Percentiles rank a stretch among this genome's conserved stretches.
Evolutionary conservation across 2,329 filamentous ascomycete genomes (phyloP).

Genomic region (Phialophora tarda): DNA sequence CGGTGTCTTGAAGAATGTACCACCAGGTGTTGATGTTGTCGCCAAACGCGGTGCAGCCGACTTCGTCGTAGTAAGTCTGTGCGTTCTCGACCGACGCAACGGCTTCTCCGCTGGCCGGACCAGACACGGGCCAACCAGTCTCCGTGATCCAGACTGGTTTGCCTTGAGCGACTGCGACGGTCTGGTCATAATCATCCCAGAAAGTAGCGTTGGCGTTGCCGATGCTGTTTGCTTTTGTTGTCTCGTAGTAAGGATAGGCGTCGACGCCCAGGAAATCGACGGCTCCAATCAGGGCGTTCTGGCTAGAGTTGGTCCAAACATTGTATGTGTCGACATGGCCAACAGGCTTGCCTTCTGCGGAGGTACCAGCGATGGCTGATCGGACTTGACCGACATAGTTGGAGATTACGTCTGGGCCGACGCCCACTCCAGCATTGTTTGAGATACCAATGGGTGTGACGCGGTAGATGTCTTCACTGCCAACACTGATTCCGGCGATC

Average conservation of each 20-base stretch:
- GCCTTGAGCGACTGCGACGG: conserved; percentile 62
- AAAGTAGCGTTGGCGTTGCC: conserved; percentile 70
- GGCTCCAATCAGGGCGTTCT: conserved; percentile 64
- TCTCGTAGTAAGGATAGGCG: conserved; percentile 80
- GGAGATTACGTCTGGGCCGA: conserved; percentile 66
- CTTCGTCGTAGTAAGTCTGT: conserved; percentile 66
- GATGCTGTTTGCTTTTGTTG: conserved; percentile 60
- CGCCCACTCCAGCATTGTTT: conserved; percentile 67
- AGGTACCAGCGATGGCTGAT: conserved; percentile 66
- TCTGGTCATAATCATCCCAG: conserved; percentile 67
- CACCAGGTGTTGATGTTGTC: conserved; percentile 50
- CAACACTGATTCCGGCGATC: conserved; percentile 82
- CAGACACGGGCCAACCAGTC: conserved; percentile 68
- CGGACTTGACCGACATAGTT: conserved; percentile 74
- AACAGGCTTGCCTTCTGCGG: conserved; percentile 63
- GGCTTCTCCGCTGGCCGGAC: conserved; percentile 61
- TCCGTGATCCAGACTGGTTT: conserved; percentile 68
- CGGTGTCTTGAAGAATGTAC: conserved; percentile 50
- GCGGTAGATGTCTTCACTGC: conserved; percentile 85
- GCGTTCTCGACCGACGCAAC: conserved; percentile 63
- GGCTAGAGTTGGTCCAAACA: conserved; percentile 77
- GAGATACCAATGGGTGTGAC: conserved; percentile 71
- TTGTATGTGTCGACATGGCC: conserved; percentile 94
- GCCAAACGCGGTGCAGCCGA: conserved; percentile 62
- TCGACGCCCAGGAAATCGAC: conserved; percentile 84